Evolutionary conservation across 192 early-diverging fungal species (phyloP).

Genomic region (Helicostylum pulchrum): DNA sequence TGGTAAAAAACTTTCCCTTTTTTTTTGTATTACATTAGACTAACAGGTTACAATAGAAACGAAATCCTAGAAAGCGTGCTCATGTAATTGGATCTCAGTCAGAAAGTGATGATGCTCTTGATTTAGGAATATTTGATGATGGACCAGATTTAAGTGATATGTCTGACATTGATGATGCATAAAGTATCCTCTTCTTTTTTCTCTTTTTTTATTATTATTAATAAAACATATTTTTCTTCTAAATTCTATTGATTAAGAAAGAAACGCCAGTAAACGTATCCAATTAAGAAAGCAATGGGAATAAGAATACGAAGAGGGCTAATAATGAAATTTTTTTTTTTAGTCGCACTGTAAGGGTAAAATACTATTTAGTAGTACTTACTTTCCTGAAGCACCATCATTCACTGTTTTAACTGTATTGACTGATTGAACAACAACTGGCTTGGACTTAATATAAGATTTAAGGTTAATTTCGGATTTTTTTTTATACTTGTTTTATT

Average conservation of each 20-base stretch:
- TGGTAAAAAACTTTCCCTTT: no score
- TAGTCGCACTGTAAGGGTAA: not conserved
- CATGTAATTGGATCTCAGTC: not conserved
- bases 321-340: not conserved
- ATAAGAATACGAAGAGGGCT: slow-evolving; percentile 34
- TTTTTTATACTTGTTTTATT: not conserved
- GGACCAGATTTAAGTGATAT: slow-evolving; percentile 33
- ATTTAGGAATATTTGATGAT: slow-evolving; percentile 30
- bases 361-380: slow-evolving; percentile 7
- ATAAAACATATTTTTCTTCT: not conserved
- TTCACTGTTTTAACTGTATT: not conserved
- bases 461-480: not conserved
- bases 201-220: not conserved
- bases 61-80: no score
- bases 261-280: slow-evolving; percentile 32
- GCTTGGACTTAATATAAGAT: slow-evolving; percentile 23
- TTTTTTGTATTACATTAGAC: no score
- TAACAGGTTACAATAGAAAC: no score
- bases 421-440: slow-evolving; percentile 15
- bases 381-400: slow-evolving; percentile 27
- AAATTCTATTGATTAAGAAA: slow-evolving; percentile 14
- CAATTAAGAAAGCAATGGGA: slow-evolving; percentile 25
- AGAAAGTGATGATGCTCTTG: slow-evolving; percentile 13
- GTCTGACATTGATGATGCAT: slow-evolving; percentile 23
- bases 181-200: not conserved